Conservation (phyloP, 1,284 basidiomycete species). For the Porodaedalea pini region DNA sequence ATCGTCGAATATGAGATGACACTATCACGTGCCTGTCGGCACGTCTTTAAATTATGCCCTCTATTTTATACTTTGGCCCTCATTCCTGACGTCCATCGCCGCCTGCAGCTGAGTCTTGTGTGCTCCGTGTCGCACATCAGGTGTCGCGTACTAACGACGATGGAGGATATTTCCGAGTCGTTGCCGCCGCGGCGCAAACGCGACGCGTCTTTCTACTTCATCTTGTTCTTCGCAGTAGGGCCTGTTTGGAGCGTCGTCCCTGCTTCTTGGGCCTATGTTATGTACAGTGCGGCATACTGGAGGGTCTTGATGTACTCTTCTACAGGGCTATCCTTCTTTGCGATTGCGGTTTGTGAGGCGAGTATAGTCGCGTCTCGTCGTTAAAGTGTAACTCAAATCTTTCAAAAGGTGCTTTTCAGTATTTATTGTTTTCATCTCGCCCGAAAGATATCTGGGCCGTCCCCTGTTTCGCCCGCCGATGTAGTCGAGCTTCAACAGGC, state of each 20-base stretch:
- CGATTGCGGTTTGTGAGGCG: slow-evolving; percentile 59
- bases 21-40: slow-evolving; percentile 4
- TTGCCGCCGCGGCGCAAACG: slow-evolving; percentile 36
- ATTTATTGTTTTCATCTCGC: slow-evolving; percentile 64
- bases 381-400: slow-evolving; percentile 10
- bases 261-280: slow-evolving; percentile 64
- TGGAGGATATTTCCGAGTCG: slow-evolving; percentile 38
- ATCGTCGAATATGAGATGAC: slow-evolving; percentile 2
- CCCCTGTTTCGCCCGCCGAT: slow-evolving; percentile 45
- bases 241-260: slow-evolving; percentile 71
- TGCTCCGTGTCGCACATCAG: no score
- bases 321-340: slow-evolving; percentile 40
- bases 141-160: slow-evolving; percentile 21
- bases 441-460: slow-evolving; percentile 48
- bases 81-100: no score
- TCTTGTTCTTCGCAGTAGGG: slow-evolving; percentile 55
- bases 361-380: slow-evolving; percentile 21
- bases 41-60: no score
- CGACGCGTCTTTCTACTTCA: slow-evolving; percentile 53
- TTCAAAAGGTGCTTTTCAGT: slow-evolving; percentile 70
- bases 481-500: slow-evolving; percentile 55
- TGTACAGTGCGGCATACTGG: slow-evolving; percentile 50
- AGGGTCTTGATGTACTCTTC: slow-evolving; percentile 40
- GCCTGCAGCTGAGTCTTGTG: no score
- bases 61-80: no score